Evolutionary conservation across 2,329 filamentous ascomycete genomes (phyloP).

Genomic region (Ophiosphaerella narmari): DNA sequence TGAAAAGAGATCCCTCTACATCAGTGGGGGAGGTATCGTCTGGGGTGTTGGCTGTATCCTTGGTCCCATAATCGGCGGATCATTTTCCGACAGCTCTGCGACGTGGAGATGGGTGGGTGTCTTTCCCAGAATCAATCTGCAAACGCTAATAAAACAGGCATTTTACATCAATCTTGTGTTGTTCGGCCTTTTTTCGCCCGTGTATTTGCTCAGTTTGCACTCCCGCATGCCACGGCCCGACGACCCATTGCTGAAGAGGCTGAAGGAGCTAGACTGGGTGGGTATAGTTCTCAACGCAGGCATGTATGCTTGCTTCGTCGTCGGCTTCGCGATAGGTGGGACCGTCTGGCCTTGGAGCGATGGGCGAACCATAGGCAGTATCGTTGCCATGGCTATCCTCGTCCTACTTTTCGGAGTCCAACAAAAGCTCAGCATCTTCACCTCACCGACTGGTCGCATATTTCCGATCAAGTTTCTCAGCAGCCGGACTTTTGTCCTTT

Average conservation of each 20-base stretch:
- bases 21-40: conserved; percentile 31
- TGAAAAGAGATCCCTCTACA: conserved; percentile 40
- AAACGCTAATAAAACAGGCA: conserved; percentile 7
- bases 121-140: not conserved
- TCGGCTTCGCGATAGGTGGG: conserved; percentile 60
- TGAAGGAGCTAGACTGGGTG: conserved; percentile 30
- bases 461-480: conserved; percentile 57
- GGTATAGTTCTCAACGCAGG: conserved; percentile 53
- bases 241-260: not conserved
- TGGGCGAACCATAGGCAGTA: conserved; percentile 52
- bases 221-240: conserved; percentile 6
- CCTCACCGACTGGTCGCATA: conserved; percentile 50
- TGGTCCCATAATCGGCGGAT: conserved; percentile 41
- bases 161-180: conserved; percentile 63
- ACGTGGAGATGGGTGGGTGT: not conserved
- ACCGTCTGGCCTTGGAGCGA: conserved; percentile 54
- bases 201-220: conserved; percentile 16
- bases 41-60: conserved; percentile 52
- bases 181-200: conserved; percentile 50
- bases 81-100: conserved; percentile 20
- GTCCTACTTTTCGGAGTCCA: conserved; percentile 52
- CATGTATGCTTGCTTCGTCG: conserved; percentile 49
- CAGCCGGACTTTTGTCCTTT: conserved; percentile 9
- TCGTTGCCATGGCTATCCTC: conserved; percentile 51
- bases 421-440: conserved; percentile 53